These are phyloP conservation scores for Ceriops tagal DNA, from an alignment of 345 rosid species.

Conservation along the genomic window DNA sequence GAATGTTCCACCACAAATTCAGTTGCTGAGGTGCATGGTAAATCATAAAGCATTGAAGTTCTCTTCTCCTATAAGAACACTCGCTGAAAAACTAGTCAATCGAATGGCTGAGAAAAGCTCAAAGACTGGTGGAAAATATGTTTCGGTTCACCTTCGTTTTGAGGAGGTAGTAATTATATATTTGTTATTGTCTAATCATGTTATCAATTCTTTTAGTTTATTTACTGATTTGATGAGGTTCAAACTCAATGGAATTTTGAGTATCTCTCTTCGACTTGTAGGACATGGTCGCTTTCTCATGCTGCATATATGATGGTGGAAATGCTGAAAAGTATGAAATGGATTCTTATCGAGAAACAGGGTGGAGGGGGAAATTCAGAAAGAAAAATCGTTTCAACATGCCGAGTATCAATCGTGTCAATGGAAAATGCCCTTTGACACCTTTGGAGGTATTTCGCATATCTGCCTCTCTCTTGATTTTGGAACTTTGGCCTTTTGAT, in stretches of 20 bases:
- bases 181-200: conserved; percentile 1
- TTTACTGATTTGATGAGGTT: background rate
- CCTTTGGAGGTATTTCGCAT: conserved; percentile 72
- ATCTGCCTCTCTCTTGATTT: conserved; percentile 4
- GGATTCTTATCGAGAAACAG: conserved; percentile 61
- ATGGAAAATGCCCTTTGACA: conserved; percentile 92
- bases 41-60: conserved; percentile 82
- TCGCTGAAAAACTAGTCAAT: conserved; percentile 58
- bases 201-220: background rate
- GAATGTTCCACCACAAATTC: conserved; percentile 83
- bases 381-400: conserved; percentile 52
- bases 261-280: conserved; percentile 23
- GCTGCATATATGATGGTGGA: conserved; percentile 88
- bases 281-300: conserved; percentile 99
- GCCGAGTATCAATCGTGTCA: conserved; percentile 73
- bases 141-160: conserved; percentile 82
- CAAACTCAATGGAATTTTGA: background rate
- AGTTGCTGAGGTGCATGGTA: conserved; percentile 77
- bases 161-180: conserved; percentile 61
- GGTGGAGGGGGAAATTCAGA: conserved; percentile 88
- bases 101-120: conserved; percentile 78
- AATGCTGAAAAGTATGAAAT: conserved; percentile 62
- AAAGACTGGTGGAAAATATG: conserved; percentile 65
- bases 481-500: conserved; percentile 3
- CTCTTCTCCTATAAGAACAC: conserved; percentile 51